A percentile compares a stretch with the other conserved stretches of the same genome.
These are phyloP conservation scores for Zymoseptoria crescenta DNA, from an alignment of 2,329 filamentous ascomycete species.

Conservation along the genomic window DNA sequence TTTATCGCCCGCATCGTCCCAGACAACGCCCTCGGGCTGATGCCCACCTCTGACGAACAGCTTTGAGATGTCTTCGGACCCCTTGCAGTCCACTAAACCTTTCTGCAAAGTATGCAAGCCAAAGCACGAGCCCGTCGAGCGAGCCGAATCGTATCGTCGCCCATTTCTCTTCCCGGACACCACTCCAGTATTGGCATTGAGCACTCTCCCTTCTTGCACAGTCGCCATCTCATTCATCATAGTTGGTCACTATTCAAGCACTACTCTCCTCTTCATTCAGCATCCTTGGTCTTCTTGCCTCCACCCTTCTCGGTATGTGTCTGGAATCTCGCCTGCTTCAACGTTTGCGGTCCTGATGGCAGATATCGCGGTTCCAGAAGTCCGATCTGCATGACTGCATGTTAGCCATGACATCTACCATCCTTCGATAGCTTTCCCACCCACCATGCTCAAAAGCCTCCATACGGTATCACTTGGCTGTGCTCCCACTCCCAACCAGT, in stretches of 20 bases:
- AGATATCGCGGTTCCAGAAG: conserved; percentile 35
- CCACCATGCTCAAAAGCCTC: conserved; percentile 75
- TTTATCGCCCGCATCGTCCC: no score
- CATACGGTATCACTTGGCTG: conserved; percentile 88
- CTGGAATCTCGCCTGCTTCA: conserved; percentile 25
- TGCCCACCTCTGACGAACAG: no score
- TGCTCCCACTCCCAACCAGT: conserved; percentile 95
- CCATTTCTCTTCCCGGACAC: background rate
- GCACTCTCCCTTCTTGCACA: no score
- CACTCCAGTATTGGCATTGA: no score
- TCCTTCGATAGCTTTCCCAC: conserved; percentile 1
- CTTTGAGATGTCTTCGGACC: no score
- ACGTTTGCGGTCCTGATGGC: conserved; percentile 26
- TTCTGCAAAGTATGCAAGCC: background rate
- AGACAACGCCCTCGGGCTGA: no score
- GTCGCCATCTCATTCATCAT: background rate
- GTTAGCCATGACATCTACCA: background rate
- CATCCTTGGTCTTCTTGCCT: background rate
- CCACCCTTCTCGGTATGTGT: conserved; percentile 18
- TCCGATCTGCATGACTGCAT: conserved; percentile 29
- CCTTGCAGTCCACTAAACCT: background rate
- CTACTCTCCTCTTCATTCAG: conserved; percentile 1
- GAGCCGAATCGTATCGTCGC: background rate
- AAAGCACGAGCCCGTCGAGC: background rate
- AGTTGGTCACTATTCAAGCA: background rate